phyloP scores from a whole-genome alignment of 1,284 basidiomycete genomes.

The Ustanciosporium gigantosporum region DNA sequence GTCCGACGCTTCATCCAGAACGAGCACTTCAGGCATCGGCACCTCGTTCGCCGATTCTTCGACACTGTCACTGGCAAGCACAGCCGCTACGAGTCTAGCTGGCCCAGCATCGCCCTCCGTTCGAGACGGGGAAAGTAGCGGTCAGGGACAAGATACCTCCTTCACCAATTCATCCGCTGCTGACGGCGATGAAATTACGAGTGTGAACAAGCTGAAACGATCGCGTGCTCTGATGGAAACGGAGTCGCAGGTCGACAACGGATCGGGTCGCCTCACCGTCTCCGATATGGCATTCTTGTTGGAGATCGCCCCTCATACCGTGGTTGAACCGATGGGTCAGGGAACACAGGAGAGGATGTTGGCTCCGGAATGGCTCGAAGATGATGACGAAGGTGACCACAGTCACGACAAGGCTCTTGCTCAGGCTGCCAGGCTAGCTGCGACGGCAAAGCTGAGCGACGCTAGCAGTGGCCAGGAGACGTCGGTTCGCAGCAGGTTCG shows the following conservation, averaged over 20 bases:
- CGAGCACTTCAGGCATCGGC: constrained; percentile 29
- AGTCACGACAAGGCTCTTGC: constrained; percentile 17
- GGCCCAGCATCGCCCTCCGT: constrained; percentile 30
- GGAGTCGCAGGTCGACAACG: not conserved
- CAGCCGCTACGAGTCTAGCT: constrained; percentile 41
- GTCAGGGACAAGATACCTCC: constrained; percentile 27
- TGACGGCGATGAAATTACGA: constrained; percentile 8
- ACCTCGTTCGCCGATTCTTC: constrained; percentile 42
- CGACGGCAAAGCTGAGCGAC: constrained; percentile 43
- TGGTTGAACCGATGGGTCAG: constrained; percentile 57
- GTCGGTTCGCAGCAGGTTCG: constrained; percentile 38
- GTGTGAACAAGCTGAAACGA: constrained; percentile 17
- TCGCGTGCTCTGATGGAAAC: constrained; percentile 20
- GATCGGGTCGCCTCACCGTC: constrained; percentile 31
- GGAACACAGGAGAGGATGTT: constrained; percentile 54
- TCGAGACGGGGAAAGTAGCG: constrained; percentile 25
- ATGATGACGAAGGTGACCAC: constrained; percentile 8
- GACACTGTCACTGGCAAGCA: constrained; percentile 47
- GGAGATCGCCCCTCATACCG: constrained; percentile 48
- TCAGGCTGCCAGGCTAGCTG: constrained; percentile 20
- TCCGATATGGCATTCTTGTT: constrained; percentile 53
- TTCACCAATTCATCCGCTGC: constrained; percentile 27
- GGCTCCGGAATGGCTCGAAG: constrained; percentile 44
- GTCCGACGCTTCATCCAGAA: constrained; percentile 38
- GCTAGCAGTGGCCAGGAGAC: not conserved